These are phyloP conservation scores for Salix viminalis DNA, from an alignment of 345 rosid species.

Conservation along the genomic window DNA sequence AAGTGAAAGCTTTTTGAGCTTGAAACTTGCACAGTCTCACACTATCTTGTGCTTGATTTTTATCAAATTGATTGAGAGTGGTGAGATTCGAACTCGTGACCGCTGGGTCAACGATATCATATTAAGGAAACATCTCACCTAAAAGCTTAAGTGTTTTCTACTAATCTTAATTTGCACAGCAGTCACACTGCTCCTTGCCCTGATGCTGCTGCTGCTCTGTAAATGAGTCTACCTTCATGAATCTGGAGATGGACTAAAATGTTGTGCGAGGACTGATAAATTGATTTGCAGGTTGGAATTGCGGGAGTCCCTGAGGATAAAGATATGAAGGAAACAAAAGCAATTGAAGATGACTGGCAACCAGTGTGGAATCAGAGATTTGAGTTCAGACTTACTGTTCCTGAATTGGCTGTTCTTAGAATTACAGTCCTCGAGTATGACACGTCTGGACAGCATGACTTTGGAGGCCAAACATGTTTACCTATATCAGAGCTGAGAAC, in stretches of 20 bases:
- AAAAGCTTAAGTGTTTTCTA: neutral
- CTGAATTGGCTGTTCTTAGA: slow-evolving; percentile 55
- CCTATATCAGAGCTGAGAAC: slow-evolving; percentile 38
- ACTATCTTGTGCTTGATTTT: too few relatives aligned
- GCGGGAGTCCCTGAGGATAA: slow-evolving; percentile 48
- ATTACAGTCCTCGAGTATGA: slow-evolving; percentile 49
- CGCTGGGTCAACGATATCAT: too few relatives aligned
- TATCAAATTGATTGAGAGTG: too few relatives aligned
- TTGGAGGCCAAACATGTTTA: slow-evolving; percentile 52
- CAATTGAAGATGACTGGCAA: slow-evolving; percentile 26
- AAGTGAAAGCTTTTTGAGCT: too few relatives aligned
- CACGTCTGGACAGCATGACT: slow-evolving; percentile 31
- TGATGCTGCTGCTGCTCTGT: neutral
- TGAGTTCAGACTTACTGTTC: slow-evolving; percentile 37
- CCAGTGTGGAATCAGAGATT: slow-evolving; percentile 40
- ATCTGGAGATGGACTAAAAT: neutral
- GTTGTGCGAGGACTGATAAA: slow-evolving; percentile 2
- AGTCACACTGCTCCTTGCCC: neutral
- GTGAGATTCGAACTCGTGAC: too few relatives aligned
- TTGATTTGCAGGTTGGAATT: slow-evolving; percentile 41
- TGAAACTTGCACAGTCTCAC: too few relatives aligned
- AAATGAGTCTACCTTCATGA: neutral
- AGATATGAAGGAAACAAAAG: slow-evolving; percentile 9
- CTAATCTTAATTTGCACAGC: neutral
- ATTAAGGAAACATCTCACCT: too few relatives aligned